A percentile compares a stretch with the other conserved stretches of the same genome.
phyloP scores from a whole-genome alignment of 371 early-diverging fungal species.

The Lichtheimia corymbifera region DNA sequence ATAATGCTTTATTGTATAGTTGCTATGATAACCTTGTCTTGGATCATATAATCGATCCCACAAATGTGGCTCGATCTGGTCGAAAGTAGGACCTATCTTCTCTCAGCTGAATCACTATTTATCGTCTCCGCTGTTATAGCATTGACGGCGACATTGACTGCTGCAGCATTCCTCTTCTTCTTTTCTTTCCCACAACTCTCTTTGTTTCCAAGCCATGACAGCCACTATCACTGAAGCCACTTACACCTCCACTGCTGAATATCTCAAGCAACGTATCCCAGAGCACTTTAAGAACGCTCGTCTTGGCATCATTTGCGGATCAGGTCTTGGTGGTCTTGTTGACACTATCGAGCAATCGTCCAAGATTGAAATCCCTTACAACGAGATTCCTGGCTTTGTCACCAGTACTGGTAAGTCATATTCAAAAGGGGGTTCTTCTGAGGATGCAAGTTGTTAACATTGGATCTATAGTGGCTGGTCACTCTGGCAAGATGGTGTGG shows the following conservation, averaged over 20 bases:
- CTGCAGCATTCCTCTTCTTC: neutral
- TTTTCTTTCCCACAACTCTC: neutral
- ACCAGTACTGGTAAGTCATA: constrained; percentile 72
- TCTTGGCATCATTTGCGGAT: constrained; percentile 91
- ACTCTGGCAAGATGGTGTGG: constrained; percentile 91
- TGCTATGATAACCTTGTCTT: too few relatives aligned
- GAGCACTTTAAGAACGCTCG: constrained; percentile 41
- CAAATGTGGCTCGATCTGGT: too few relatives aligned
- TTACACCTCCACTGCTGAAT: constrained; percentile 26
- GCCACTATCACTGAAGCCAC: constrained; percentile 29
- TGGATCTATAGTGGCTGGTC: constrained; percentile 72
- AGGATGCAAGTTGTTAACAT: neutral
- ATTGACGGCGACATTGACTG: too few relatives aligned
- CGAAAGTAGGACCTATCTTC: too few relatives aligned
- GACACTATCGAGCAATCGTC: constrained; percentile 65
- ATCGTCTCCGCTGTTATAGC: too few relatives aligned
- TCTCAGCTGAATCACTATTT: too few relatives aligned
- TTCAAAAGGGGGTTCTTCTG: neutral
- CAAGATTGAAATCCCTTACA: constrained; percentile 71
- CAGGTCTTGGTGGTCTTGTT: constrained; percentile 88
- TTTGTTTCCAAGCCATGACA: constrained; percentile 1
- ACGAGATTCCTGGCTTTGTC: constrained; percentile 86
- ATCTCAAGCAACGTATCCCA: constrained; percentile 29
- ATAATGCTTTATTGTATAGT: too few relatives aligned
- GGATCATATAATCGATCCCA: too few relatives aligned